These are phyloP conservation scores for Xylaria longipes DNA, from an alignment of 495 filamentous ascomycete genomes.

Conservation along the genomic window DNA sequence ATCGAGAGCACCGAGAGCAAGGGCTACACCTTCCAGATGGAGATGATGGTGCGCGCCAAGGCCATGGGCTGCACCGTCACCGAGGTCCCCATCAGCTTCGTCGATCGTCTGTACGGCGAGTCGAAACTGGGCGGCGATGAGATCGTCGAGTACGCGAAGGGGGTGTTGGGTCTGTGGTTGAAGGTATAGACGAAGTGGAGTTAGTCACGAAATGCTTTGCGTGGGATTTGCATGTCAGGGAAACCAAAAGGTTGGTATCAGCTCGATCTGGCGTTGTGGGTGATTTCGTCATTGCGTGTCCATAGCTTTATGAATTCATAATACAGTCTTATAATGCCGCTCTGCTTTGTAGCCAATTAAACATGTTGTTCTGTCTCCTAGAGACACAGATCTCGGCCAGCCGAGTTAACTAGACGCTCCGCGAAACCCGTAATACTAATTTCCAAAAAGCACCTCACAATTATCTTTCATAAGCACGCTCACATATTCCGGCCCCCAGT, in stretches of 20 bases:
- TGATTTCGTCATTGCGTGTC: slow-evolving; percentile 21
- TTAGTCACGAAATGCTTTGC: slow-evolving; percentile 21
- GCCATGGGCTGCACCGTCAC: slow-evolving; percentile 88
- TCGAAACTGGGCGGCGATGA: slow-evolving; percentile 93
- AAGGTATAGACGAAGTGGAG: slow-evolving; percentile 64
- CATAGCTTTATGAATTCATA: slow-evolving; percentile 22
- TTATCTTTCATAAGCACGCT: slow-evolving; percentile 6
- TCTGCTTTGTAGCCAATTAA: slow-evolving; percentile 15
- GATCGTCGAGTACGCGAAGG: slow-evolving; percentile 98
- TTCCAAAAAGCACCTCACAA: not conserved
- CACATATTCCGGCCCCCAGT: slow-evolving; percentile 87
- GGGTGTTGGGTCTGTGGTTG: slow-evolving; percentile 86
- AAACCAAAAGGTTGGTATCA: slow-evolving; percentile 21
- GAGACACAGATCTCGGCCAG: not conserved
- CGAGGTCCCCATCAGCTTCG: slow-evolving; percentile 95
- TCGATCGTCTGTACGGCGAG: slow-evolving; percentile 94
- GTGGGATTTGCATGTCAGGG: slow-evolving; percentile 20
- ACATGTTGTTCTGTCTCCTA: not conserved
- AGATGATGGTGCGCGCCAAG: slow-evolving; percentile 84
- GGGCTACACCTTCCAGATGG: slow-evolving; percentile 99
- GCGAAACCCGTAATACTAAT: not conserved
- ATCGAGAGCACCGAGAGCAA: slow-evolving; percentile 90
- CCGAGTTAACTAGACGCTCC: not conserved
- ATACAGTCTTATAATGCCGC: slow-evolving; percentile 15
- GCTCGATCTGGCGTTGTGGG: slow-evolving; percentile 29